Conservation (phyloP, 345 rosid genomes). For the Isatis tinctoria region DNA sequence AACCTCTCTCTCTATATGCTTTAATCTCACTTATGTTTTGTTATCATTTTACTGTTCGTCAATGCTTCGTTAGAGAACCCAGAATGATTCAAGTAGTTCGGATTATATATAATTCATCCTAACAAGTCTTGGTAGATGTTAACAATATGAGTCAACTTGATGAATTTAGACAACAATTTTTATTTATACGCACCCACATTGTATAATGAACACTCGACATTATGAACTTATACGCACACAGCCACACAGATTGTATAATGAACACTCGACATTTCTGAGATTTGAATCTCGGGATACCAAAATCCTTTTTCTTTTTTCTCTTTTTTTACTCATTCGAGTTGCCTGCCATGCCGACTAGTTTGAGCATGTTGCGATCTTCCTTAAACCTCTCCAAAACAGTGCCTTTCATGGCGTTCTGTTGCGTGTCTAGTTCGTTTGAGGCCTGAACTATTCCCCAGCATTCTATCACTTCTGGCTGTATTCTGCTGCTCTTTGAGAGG, state of each 20-base stretch:
- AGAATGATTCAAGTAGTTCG: too few relatives aligned
- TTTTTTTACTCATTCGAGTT: constrained; percentile 51
- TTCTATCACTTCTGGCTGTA: constrained; percentile 73
- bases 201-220: too few relatives aligned
- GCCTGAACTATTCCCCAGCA: constrained; percentile 72
- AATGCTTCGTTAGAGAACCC: neutral
- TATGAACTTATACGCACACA: neutral
- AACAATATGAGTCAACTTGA: too few relatives aligned
- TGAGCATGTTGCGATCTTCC: constrained; percentile 87
- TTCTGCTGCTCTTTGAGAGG: constrained; percentile 50
- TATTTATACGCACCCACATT: too few relatives aligned
- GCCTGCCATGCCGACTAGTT: constrained; percentile 82
- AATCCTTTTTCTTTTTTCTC: constrained; percentile 23
- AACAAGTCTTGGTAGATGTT: too few relatives aligned
- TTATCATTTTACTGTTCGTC: neutral
- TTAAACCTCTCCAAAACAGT: constrained; percentile 70
- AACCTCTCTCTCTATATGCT: neutral
- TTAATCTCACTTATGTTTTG: neutral
- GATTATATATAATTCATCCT: too few relatives aligned
- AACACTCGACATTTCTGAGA: neutral
- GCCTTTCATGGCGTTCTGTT: constrained; percentile 41
- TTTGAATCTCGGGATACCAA: neutral
- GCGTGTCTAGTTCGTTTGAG: constrained; percentile 36
- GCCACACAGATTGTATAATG: neutral
- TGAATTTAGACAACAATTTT: too few relatives aligned